These are phyloP conservation scores for Ustilago tritici DNA, from an alignment of 1,284 basidiomycete genomes.

Conservation along the genomic window DNA sequence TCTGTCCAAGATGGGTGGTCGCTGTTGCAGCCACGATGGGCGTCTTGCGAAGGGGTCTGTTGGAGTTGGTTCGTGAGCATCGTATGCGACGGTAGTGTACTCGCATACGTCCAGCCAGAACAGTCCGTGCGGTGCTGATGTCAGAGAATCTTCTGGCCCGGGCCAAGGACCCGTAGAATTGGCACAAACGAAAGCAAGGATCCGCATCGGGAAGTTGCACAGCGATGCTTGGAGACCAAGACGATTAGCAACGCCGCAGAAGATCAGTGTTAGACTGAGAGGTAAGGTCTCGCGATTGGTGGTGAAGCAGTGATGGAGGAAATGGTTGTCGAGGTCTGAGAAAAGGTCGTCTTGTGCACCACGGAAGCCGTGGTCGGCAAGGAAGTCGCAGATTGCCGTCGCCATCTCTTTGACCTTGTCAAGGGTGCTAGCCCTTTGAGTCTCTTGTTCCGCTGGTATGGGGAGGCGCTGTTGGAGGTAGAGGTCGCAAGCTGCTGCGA, in stretches of 20 bases:
- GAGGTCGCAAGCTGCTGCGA: slow-evolving; percentile 50
- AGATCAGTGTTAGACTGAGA: slow-evolving; percentile 46
- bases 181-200: slow-evolving; percentile 39
- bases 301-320: slow-evolving; percentile 49
- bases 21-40: slow-evolving; percentile 21
- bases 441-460: too few relatives aligned
- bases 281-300: slow-evolving; percentile 53
- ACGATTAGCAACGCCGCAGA: slow-evolving; percentile 50
- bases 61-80: slow-evolving; percentile 23
- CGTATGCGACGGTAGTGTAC: slow-evolving; percentile 22
- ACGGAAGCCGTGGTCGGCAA: slow-evolving; percentile 42
- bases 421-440: not conserved
- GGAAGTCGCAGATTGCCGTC: slow-evolving; percentile 46
- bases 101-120: slow-evolving; percentile 54
- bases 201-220: slow-evolving; percentile 49
- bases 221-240: slow-evolving; percentile 46
- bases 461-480: slow-evolving; percentile 32
- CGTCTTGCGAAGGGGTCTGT: slow-evolving; percentile 24
- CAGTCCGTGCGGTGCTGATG: slow-evolving; percentile 11
- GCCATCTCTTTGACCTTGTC: slow-evolving; percentile 24
- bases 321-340: slow-evolving; percentile 53
- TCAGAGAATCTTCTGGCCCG: slow-evolving; percentile 1
- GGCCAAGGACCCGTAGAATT: slow-evolving; percentile 19
- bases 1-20: slow-evolving; percentile 33
- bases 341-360: slow-evolving; percentile 31